Conservation (phyloP, 352 stramenopile species). For the Hyaloperonospora arabidopsidis region DNA sequence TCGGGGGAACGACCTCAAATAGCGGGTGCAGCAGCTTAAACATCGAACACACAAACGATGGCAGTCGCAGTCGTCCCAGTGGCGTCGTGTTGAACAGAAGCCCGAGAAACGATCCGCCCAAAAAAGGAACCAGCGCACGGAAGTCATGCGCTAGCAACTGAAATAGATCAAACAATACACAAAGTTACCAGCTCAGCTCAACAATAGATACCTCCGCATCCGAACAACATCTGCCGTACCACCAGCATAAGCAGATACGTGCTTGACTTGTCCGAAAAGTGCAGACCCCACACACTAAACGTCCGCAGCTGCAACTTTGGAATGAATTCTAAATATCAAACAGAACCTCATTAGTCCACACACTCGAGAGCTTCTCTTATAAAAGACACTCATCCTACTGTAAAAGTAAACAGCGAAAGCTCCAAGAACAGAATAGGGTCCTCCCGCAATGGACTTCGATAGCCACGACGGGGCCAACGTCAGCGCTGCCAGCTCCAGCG, state of each 20-base stretch:
- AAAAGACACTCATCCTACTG: slow-evolving; percentile 34
- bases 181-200: not conserved
- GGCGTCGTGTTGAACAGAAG: slow-evolving; percentile 63
- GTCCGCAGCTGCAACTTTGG: slow-evolving; percentile 60
- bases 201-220: not conserved
- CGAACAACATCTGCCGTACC: slow-evolving; percentile 31
- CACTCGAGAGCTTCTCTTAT: not conserved
- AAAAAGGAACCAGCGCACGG: slow-evolving; percentile 48
- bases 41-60: slow-evolving; percentile 57
- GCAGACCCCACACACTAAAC: slow-evolving; percentile 35
- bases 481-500: slow-evolving; percentile 41
- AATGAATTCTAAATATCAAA: slow-evolving; percentile 49
- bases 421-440: slow-evolving; percentile 65
- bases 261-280: slow-evolving; percentile 76
- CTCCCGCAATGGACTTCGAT: slow-evolving; percentile 39
- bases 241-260: slow-evolving; percentile 49
- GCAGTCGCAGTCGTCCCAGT: slow-evolving; percentile 60
- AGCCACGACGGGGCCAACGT: slow-evolving; percentile 37
- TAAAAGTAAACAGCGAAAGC: slow-evolving; percentile 71
- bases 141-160: slow-evolving; percentile 59
- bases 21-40: slow-evolving; percentile 64
- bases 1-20: slow-evolving; percentile 75
- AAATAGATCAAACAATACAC: slow-evolving; percentile 4
- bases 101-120: slow-evolving; percentile 51
- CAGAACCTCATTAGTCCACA: slow-evolving; percentile 1